Conservation (phyloP, 345 rosid genomes). For the Eucalyptus sp. region DNA sequence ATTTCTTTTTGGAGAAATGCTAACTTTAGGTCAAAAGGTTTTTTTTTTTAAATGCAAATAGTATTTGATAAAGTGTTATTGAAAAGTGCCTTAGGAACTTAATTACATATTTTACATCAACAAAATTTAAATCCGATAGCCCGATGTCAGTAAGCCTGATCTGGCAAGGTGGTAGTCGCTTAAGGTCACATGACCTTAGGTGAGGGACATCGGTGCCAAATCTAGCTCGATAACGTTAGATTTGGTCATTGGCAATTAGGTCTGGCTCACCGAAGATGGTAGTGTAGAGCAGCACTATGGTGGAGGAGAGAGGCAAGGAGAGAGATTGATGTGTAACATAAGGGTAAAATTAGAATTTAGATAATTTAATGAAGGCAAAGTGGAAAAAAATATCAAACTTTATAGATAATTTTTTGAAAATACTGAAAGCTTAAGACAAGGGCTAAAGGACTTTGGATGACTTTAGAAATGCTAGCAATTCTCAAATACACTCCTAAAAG, state of each 20-base stretch:
- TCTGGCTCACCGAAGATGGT: not conserved
- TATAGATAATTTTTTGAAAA: too few relatives aligned
- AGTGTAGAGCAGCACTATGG: too few relatives aligned
- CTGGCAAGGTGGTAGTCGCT: fast-evolving
- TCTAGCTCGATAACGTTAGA: not conserved
- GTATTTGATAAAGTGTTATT: not conserved
- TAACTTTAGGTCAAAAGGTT: not conserved
- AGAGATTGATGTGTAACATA: not conserved
- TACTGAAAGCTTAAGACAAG: not conserved
- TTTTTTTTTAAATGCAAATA: too few relatives aligned
- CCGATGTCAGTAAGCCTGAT: not conserved
- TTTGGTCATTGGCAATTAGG: too few relatives aligned
- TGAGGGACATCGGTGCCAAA: not conserved
- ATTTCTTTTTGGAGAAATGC: too few relatives aligned
- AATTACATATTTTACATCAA: not conserved
- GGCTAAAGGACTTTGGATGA: not conserved
- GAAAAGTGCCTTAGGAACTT: not conserved
- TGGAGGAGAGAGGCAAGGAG: not conserved
- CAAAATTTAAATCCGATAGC: too few relatives aligned
- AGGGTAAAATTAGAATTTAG: not conserved
- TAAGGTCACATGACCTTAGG: not conserved
- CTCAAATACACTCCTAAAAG: not conserved
- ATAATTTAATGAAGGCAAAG: not conserved
- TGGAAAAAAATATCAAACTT: not conserved
- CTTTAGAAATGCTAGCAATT: not conserved